Base-by-base conservation (phyloP, 805 yeast genomes). In the Priceomyces carsonii region DNA sequence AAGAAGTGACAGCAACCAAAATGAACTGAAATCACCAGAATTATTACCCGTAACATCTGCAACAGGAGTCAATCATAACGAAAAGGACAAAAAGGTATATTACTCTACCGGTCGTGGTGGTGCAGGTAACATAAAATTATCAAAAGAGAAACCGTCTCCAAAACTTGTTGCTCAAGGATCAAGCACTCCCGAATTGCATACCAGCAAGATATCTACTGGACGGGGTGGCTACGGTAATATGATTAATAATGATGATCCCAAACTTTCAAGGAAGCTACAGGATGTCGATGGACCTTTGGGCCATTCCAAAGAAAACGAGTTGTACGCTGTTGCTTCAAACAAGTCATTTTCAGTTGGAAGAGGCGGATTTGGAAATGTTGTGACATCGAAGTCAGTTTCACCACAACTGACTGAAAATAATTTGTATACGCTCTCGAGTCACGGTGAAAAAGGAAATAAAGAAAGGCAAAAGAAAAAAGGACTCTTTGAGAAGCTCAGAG, bases 71-170 rank as follows among this genome's bases (percentile, higher is more conserved):
- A 15, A 20, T 20, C 20, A 6, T 20, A 44, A 57, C 17, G 63
- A 61, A 3, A 47, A 54, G 10, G 62, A 56, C 27, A 61, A 59
- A 39, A 57, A 48, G 43, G 53, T 63, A 5, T 65, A 62, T 39
- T 74, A 73, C 45, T 71, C 86, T n/a, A 82, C 89, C 0, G 90
- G 90, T 4, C 71, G 91, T 44, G 91, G 91, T 8, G 91, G 91
- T 7, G 82, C 83, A 1, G 90, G 90, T 5, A 83, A 83, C 56
- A 76, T 82, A 36, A 65, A 72, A 45, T 47, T 65, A 3, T 54
- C 75, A 8, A 46, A 53, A 25, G 56, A 63, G 20, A 55, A 64
- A 17, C 79, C 79, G 3, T 66, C 77, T 6, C 84, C 84, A 3
- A 74, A 69, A 32, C 65, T 77, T 20, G 77, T 71, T 3, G 76